phyloP scores from a whole-genome alignment of 805 yeast genomes.

The Debaryomyces maramus region DNA sequence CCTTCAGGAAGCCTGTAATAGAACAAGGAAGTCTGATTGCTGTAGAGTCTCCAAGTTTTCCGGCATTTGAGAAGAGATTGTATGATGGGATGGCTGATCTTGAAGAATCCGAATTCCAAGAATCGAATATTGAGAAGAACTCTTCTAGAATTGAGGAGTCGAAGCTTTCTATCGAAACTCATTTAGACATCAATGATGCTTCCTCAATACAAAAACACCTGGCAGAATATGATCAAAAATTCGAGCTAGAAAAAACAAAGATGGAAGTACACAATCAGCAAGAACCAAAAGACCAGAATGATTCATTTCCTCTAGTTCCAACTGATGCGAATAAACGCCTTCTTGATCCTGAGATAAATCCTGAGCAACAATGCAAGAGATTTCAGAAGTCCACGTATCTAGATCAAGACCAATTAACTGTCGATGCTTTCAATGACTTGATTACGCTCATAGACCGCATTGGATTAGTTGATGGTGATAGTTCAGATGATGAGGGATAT shows the following conservation, averaged over 20 bases:
- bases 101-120: slow-evolving; percentile 10
- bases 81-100: slow-evolving; percentile 10
- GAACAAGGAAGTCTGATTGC: background rate
- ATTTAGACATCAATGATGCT: slow-evolving; percentile 16
- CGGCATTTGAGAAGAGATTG: slow-evolving; percentile 14
- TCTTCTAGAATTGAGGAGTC: slow-evolving; percentile 11
- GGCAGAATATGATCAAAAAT: slow-evolving; percentile 15
- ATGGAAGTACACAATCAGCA: background rate
- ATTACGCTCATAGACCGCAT: background rate
- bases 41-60: slow-evolving; percentile 7
- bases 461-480: slow-evolving; percentile 6
- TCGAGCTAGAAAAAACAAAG: slow-evolving; percentile 11
- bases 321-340: background rate
- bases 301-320: background rate
- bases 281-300: too few species aligned
- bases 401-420: background rate
- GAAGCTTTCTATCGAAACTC: slow-evolving; percentile 22
- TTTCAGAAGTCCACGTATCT: slow-evolving; percentile 1
- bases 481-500: background rate
- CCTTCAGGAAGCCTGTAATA: slow-evolving; percentile 34
- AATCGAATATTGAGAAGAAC: slow-evolving; percentile 10
- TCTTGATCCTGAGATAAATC: background rate
- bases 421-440: background rate
- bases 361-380: slow-evolving; percentile 2
- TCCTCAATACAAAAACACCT: slow-evolving; percentile 8